Evolutionary conservation across 768 basidiomycete genomes (phyloP), one percentile per base, ranked within the genome.

Genomic region (Cystobasidium ongulense): DNA sequence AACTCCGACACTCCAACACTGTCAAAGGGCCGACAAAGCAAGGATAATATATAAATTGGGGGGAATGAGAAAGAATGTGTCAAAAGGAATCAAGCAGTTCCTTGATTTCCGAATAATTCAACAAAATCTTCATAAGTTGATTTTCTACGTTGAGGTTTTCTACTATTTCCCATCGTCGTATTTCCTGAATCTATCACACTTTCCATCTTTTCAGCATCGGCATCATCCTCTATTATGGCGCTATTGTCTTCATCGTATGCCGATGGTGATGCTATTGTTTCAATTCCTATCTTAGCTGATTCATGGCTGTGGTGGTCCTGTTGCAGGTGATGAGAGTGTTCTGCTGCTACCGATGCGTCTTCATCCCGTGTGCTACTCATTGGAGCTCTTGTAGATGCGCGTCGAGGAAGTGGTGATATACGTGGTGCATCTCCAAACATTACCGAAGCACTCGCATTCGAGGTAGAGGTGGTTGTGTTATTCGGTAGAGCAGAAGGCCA

Each of bases 51-150:
- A n/a, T n/a, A n/a, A n/a, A n/a, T n/a, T n/a, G n/a, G n/a, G n/a
- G n/a, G n/a, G n/a, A n/a, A n/a, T n/a, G n/a, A n/a, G n/a, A n/a
- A n/a, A n/a, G n/a, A n/a, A n/a, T n/a, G n/a, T n/a, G n/a, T n/a
- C n/a, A n/a, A n/a, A n/a, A n/a, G n/a, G n/a, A n/a, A 50, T 50
- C 18, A 50, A 8, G 21, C 46, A 4, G 46, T 50, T 21, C 46
- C 46, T 11, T 59, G 57, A 59, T 27, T 59, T 27, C 57, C 57
- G 27, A 59, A 59, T 15, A 59, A 21, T 4, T 59, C 57, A 4
- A 59, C 57, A 27, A 59, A 59, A 29, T 59, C 57, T 59, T 59
- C 57, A 59, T 59, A 59, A 4, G 57, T 59, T 4, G 57, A 59
- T 29, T 59, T 59, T 15, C 57, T 13, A 11, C 57, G 57, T 13